phyloP scores from a whole-genome alignment of 495 filamentous ascomycete species.

The Clavariopsis aquatica region DNA sequence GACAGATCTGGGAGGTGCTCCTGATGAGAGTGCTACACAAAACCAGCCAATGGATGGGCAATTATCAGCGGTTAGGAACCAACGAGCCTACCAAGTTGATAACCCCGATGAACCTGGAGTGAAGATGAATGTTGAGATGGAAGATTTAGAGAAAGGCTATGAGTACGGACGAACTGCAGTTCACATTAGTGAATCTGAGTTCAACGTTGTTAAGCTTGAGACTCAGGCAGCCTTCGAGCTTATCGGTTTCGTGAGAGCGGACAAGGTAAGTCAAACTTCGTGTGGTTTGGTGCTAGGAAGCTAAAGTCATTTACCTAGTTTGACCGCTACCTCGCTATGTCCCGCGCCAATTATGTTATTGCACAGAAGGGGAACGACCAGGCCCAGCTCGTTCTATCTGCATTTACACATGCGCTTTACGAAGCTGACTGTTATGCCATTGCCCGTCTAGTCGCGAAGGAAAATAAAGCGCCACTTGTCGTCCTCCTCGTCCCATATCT shows the following conservation, averaged over 20 bases:
- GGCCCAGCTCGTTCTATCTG: constrained; percentile 79
- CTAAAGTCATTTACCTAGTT: constrained; percentile 57
- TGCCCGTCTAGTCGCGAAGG: constrained; percentile 80
- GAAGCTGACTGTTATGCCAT: constrained; percentile 87
- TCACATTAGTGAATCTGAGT: constrained; percentile 79
- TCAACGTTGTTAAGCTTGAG: constrained; percentile 77
- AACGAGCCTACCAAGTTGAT: constrained; percentile 76
- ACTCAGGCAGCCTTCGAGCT: constrained; percentile 74
- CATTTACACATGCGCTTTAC: constrained; percentile 82
- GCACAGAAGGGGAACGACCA: constrained; percentile 71
- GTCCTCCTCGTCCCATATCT: constrained; percentile 81
- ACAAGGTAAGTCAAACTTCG: constrained; percentile 57
- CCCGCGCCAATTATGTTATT: constrained; percentile 71
- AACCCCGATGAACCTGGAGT: constrained; percentile 73
- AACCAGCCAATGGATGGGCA: constrained; percentile 49
- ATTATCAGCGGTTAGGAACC: constrained; percentile 66
- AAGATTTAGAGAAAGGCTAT: constrained; percentile 88
- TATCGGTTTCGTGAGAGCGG: constrained; percentile 77
- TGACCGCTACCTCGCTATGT: constrained; percentile 82
- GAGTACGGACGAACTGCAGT: constrained; percentile 92
- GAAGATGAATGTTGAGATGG: constrained; percentile 79
- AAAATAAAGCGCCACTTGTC: constrained; percentile 71
- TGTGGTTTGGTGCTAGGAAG: not conserved
- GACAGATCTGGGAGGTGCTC: constrained; percentile 50
- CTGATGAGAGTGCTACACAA: constrained; percentile 49